Conservation (phyloP, 148 eudicot species). For the Arbutus unedo region DNA sequence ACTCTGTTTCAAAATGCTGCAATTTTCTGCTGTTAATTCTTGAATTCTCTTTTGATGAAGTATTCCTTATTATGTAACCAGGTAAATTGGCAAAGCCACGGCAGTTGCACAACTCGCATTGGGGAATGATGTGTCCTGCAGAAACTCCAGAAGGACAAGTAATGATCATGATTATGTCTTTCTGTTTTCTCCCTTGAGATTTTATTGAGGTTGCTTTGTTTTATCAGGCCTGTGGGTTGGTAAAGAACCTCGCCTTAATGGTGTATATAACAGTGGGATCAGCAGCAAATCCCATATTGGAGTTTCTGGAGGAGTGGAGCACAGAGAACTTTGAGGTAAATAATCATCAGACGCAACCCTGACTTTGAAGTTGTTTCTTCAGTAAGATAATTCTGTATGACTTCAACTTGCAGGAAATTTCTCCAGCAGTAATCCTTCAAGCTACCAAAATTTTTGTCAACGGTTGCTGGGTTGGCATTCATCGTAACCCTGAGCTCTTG, state of each 20-base stretch:
- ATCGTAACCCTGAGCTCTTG: constrained; percentile 85
- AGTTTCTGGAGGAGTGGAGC: constrained; percentile 96
- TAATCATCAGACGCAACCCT: not conserved
- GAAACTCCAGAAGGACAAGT: constrained; percentile 98
- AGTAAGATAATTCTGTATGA: not conserved
- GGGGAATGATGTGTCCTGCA: constrained; percentile 99
- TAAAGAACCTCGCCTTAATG: constrained; percentile 95
- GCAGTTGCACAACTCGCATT: constrained; percentile 93
- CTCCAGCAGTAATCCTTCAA: constrained; percentile 91
- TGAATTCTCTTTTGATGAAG: not conserved
- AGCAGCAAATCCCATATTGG: constrained; percentile 88
- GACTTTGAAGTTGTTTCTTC: not conserved
- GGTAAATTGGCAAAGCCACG: constrained; percentile 94
- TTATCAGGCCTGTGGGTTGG: constrained; percentile 78
- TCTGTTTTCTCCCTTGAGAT: not conserved
- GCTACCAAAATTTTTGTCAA: constrained; percentile 93
- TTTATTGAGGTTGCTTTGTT: not conserved
- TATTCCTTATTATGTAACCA: constrained; percentile 8
- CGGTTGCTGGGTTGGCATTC: constrained; percentile 96
- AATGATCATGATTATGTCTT: not conserved
- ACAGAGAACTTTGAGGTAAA: constrained; percentile 78
- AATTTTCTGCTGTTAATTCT: not conserved
- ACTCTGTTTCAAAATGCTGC: not conserved
- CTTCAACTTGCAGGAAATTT: constrained; percentile 52
- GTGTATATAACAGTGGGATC: constrained; percentile 94